phyloP scores from a whole-genome alignment of 805 yeast genomes.

The Metschnikowia gelsemii region DNA sequence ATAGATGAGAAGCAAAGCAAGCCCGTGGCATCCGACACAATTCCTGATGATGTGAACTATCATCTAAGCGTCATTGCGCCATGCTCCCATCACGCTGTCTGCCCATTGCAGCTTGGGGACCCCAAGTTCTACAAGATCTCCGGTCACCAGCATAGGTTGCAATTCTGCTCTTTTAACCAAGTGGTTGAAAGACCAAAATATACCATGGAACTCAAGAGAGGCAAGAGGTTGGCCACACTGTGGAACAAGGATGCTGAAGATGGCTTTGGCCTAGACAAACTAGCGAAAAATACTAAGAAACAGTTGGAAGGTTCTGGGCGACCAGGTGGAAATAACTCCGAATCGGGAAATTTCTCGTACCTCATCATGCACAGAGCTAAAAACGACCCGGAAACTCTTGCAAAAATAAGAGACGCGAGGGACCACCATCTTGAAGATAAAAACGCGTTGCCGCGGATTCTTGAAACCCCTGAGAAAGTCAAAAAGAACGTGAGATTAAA shows the following conservation, averaged over 20 bases:
- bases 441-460: constrained; percentile 65
- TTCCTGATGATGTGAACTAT: constrained; percentile 36
- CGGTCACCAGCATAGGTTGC: constrained; percentile 56
- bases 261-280: constrained; percentile 51
- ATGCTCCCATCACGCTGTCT: constrained; percentile 80
- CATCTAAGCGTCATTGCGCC: constrained; percentile 79
- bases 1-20: constrained; percentile 18
- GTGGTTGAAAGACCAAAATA: constrained; percentile 75
- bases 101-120: constrained; percentile 81
- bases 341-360: constrained; percentile 71
- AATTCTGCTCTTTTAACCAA: constrained; percentile 75
- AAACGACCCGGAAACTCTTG: constrained; percentile 42
- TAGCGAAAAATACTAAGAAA: constrained; percentile 28
- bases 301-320: constrained; percentile 74
- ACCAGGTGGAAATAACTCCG: constrained; percentile 66
- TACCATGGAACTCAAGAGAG: constrained; percentile 81
- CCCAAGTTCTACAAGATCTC: constrained; percentile 61
- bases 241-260: constrained; percentile 64
- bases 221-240: constrained; percentile 64
- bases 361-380: constrained; percentile 63
- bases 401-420: constrained; percentile 40
- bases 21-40: background rate
- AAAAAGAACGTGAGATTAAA: constrained; percentile 81
- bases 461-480: constrained; percentile 69
- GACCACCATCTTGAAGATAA: constrained; percentile 26